Evolutionary conservation across 192 early-diverging fungal genomes (phyloP), one percentile per base, ranked within the genome.

Genomic region (Coemansia sp.): DNA sequence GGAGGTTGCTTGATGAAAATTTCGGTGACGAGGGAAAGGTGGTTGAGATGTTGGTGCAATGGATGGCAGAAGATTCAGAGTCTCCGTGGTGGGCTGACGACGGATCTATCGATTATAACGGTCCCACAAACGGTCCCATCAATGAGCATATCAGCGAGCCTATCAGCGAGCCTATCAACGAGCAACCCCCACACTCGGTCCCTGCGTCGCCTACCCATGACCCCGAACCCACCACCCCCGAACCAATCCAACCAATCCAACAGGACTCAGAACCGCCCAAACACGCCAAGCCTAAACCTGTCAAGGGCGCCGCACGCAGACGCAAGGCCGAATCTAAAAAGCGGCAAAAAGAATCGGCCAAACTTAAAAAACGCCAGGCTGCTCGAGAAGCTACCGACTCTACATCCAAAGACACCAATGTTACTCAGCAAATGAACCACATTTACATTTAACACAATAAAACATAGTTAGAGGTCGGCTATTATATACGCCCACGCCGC

Each of bases 401-500:
- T 21, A 21, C 21, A 21, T 21, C 21, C 21, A 47, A 39, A 11
- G 23, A 53, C 3, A 21, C 41, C 27, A 24, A 61, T 43, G 19
- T 17, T 21, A 23, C 63, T 41, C 38, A 41, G 6, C 63, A 57
- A 22, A 64, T 70, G 49, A 51, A 17, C 22, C 69, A 66, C 60
- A 73, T 73, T 25, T 73, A 63, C 17, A 66, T 58, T 39, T 63
- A 35, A 43, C 19, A 35, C 12, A 24, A 43, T 37, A 43, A 55
- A 25, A 24, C 48, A 29, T 29, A 53, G 8, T 5, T 53, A 75
- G 27, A 73, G 63, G 37, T 86, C 85, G 19, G 85, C 81, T 29
- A 82, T 73, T 24, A 85, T 74, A 8, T 84, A 86, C 12, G 85
- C 75, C 85, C 85, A 87, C 14, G 84, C 73, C 10, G 86, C 86